Base-by-base conservation (phyloP, 2,329 filamentous ascomycete genomes). In the Helotiales sp. region DNA sequence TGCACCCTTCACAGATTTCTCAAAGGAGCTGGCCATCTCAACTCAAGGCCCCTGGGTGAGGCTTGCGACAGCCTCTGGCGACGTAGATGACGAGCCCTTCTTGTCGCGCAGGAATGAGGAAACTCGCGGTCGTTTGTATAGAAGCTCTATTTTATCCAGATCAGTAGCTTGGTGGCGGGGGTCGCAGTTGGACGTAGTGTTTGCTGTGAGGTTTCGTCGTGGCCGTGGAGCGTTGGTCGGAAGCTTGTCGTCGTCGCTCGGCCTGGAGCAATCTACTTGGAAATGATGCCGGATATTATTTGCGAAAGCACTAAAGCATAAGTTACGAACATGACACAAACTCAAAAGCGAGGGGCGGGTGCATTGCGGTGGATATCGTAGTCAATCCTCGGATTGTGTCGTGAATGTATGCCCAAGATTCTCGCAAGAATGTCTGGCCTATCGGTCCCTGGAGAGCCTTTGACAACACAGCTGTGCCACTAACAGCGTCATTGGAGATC, bases 1-100 rank as follows among this genome's bases (percentile, higher is more conserved):
- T 69, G 91, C 93, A 77, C 93, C 95, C 81, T 98, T 98, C 72
- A 99, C 95, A 67, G 93, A 96, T 82, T 98, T 99, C 81, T 99
- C 95, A 74, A 98, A 98, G 58, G 90, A 93, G 79, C 87, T 90
- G 66, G 89, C 85, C 90, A 93, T 93, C 42, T 61, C 56, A 29
- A 66, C 51, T 61, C 51, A 59, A 31, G 19, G 42, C 34, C 34
- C 24, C 44, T 47, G 52, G 36, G 54, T 47, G 25, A 55, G 60
- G 55, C 55, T 59, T 64, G 66, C 63, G 64, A 67, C 60, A 65
- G 55, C 55, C 36, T 47, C 50, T 49, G 58, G 47, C 30, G 46
- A 54, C 31, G 27, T 36, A 17, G 44, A 48, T 4, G 53, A 46
- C 30, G 33, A 34, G 27, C 50, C 54, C 25, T 36, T 8, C 17